Evolutionary conservation across 2,329 filamentous ascomycete species (phyloP).

Genomic region (Rutstroemia sp.): DNA sequence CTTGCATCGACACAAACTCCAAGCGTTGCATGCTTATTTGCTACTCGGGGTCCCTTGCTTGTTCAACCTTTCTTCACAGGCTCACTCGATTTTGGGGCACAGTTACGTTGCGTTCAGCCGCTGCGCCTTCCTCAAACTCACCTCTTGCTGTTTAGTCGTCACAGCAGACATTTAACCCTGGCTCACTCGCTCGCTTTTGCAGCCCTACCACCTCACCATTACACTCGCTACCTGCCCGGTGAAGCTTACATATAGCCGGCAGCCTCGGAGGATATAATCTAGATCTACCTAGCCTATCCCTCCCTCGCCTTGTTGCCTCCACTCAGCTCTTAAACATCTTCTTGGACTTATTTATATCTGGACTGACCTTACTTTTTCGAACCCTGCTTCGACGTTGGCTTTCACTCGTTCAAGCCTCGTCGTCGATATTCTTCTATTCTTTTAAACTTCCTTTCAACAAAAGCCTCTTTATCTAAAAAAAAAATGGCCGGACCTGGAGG

Average conservation of each 20-base stretch:
- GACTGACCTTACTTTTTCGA: constrained; percentile 10
- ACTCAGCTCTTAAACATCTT: not conserved
- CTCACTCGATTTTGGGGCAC: constrained; percentile 13
- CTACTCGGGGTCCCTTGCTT: constrained; percentile 3
- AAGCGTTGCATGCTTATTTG: constrained; percentile 22
- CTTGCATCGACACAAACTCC: constrained; percentile 1
- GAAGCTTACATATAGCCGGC: constrained; percentile 24
- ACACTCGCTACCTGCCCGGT: constrained; percentile 21
- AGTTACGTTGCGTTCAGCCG: constrained; percentile 27
- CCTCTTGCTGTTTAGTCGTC: constrained; percentile 16
- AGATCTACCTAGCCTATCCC: constrained; percentile 14
- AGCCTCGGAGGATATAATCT: constrained; percentile 17
- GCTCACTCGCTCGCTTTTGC: constrained; percentile 13
- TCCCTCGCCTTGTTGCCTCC: constrained; percentile 11
- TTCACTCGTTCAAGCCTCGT: constrained; percentile 32
- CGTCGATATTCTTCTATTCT: constrained; percentile 22
- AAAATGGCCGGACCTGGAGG: constrained; percentile 88
- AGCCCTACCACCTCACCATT: constrained; percentile 22
- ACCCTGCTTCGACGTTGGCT: constrained; percentile 25
- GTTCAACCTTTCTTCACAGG: constrained; percentile 1
- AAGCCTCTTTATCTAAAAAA: constrained; percentile 25
- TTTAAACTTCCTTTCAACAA: constrained; percentile 19
- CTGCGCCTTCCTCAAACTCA: constrained; percentile 9
- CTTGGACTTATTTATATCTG: constrained; percentile 9
- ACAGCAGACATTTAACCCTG: constrained; percentile 9